Percentiles rank a stretch among this genome's conserved stretches.
phyloP scores from a whole-genome alignment of 306 rosid genomes.

The apple (Malus domestica) region ASM211411v1 NC_041804.1:11886501-11887000 shows the following conservation, averaged over 20 bases:
- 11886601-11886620: slow-evolving; percentile 68
- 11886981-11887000: background rate
- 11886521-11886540: slow-evolving; percentile 78
- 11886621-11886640: slow-evolving; percentile 22
- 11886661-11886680: slow-evolving; percentile 33
- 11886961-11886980: background rate
- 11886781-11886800: background rate
- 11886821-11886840: background rate
- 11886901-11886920: background rate
- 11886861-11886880: background rate
- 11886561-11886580: slow-evolving; percentile 39
- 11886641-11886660: slow-evolving; percentile 23
- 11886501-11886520: slow-evolving; percentile 92
- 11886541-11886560: slow-evolving; percentile 86
- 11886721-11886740: slow-evolving; percentile 32
- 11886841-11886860: background rate
- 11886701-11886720: slow-evolving; percentile 13
- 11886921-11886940: background rate
- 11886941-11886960: background rate
- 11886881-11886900: background rate
- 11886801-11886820: background rate
- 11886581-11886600: slow-evolving; percentile 43
- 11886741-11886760: slow-evolving; percentile 6
- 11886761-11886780: slow-evolving; percentile 12
- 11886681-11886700: slow-evolving; percentile 27